Conservation (phyloP, 139 green algal species). For the Trebouxia sp. region DNA sequence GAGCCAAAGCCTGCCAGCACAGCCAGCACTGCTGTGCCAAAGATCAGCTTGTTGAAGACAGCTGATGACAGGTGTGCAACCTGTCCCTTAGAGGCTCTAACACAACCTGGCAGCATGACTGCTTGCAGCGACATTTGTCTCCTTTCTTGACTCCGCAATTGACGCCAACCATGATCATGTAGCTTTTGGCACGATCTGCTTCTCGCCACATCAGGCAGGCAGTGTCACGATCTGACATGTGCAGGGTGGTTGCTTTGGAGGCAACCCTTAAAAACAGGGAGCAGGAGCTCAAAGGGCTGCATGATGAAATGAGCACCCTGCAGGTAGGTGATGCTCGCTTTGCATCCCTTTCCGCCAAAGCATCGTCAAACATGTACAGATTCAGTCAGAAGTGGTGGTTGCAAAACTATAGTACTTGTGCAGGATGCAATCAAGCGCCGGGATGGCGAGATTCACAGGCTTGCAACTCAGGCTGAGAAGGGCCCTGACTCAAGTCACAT, state of each 20-base stretch:
- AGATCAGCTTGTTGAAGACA: slow-evolving; percentile 14
- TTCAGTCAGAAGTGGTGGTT: too few relatives aligned
- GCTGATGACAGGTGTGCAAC: slow-evolving; percentile 10
- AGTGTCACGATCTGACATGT: background rate
- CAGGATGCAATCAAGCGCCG: slow-evolving; percentile 47
- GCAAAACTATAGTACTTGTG: background rate
- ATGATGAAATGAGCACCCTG: background rate
- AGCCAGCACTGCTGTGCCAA: background rate
- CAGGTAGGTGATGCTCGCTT: too few relatives aligned
- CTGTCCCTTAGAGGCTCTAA: too few relatives aligned
- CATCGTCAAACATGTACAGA: too few relatives aligned
- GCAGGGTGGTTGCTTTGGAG: slow-evolving; percentile 15
- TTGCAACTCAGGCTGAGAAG: slow-evolving; percentile 38
- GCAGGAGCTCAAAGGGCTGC: background rate
- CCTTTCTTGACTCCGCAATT: background rate
- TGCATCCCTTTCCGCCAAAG: too few relatives aligned
- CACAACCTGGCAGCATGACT: too few relatives aligned
- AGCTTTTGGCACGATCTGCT: too few relatives aligned
- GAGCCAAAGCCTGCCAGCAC: slow-evolving; percentile 7
- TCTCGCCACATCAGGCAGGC: background rate
- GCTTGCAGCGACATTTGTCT: background rate
- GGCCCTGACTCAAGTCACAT: slow-evolving; percentile 60
- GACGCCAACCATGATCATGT: background rate
- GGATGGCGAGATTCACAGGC: slow-evolving; percentile 57
- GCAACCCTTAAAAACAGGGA: background rate